Conservation (phyloP, 2,329 filamentous ascomycete genomes). For the Colletotrichum tropicale region DNA sequence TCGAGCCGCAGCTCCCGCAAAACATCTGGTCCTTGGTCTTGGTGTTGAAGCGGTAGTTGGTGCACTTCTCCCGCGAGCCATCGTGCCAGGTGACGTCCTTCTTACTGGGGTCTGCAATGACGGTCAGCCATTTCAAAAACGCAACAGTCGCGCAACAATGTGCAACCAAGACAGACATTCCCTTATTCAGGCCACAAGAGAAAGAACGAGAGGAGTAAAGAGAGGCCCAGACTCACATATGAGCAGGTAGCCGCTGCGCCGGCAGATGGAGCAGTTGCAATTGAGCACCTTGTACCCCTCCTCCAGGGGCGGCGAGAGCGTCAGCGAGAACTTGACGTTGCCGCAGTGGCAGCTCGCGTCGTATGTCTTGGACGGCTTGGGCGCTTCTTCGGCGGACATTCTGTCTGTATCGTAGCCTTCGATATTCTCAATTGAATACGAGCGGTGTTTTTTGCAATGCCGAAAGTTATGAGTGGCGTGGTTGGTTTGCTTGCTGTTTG, state of each 20-base stretch:
- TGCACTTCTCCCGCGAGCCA: conserved; percentile 36
- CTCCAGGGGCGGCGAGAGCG: conserved; percentile 51
- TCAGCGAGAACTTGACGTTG: conserved; percentile 50
- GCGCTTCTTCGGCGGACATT: conserved; percentile 20
- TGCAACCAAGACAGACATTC: not conserved
- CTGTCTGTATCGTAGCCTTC: too few species aligned
- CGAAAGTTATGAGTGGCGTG: not conserved
- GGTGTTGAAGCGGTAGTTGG: conserved; percentile 50
- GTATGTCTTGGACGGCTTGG: conserved; percentile 42
- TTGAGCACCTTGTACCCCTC: conserved; percentile 44
- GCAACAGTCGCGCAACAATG: not conserved
- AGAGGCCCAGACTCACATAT: conserved; percentile 40
- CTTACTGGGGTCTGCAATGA: conserved; percentile 38
- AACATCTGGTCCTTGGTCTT: conserved; percentile 54
- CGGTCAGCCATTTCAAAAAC: not conserved
- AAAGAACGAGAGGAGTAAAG: not conserved
- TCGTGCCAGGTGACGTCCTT: conserved; percentile 47
- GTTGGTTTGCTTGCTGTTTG: not conserved
- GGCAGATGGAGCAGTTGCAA: conserved; percentile 61
- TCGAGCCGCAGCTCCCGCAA: conserved; percentile 50
- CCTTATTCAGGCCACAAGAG: not conserved
- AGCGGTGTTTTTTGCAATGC: not conserved
- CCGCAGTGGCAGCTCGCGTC: conserved; percentile 59
- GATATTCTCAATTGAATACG: not conserved
- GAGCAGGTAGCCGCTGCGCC: conserved; percentile 54